These are phyloP conservation scores for Sporisorium sorghi DNA, from an alignment of 1,284 basidiomycete species.

Conservation along the genomic window DNA sequence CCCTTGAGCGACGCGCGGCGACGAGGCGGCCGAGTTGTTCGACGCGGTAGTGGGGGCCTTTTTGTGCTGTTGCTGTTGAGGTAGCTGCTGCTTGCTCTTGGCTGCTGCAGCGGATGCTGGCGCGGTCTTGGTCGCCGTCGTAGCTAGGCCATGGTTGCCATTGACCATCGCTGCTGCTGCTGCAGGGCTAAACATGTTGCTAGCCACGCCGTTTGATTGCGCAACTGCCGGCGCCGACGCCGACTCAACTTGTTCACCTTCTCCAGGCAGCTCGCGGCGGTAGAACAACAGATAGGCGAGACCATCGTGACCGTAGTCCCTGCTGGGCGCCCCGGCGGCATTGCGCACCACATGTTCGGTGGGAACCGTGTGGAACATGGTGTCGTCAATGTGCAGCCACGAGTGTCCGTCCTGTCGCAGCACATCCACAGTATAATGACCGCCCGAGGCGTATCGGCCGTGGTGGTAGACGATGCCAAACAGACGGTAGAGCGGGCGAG, in stretches of 20 bases:
- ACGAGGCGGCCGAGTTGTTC: constrained; percentile 24
- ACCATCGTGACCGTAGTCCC: constrained; percentile 61
- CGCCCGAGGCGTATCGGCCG: constrained; percentile 87
- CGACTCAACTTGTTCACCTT: constrained; percentile 13
- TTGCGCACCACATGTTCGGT: constrained; percentile 81
- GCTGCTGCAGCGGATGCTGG: constrained; percentile 5
- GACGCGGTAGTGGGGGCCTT: constrained; percentile 15
- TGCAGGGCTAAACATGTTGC: not conserved
- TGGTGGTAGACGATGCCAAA: constrained; percentile 96
- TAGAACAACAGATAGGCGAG: constrained; percentile 92
- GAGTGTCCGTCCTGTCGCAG: constrained; percentile 79
- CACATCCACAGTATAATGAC: constrained; percentile 95
- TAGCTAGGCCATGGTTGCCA: constrained; percentile 8
- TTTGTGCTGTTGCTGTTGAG: constrained; percentile 20
- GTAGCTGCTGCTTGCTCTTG: constrained; percentile 21
- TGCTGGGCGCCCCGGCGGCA: constrained; percentile 54
- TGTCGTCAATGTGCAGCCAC: constrained; percentile 95
- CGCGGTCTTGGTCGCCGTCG: constrained; percentile 6
- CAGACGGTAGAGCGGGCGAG: constrained; percentile 79
- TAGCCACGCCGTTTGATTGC: not conserved
- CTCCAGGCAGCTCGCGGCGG: constrained; percentile 64
- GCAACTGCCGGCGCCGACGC: no score
- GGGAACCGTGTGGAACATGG: constrained; percentile 75
- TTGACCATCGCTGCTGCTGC: constrained; percentile 11
- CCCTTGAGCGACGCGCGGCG: constrained; percentile 28